A percentile compares a stretch with the other conserved stretches of the same genome.
Evolutionary conservation across 2,329 filamentous ascomycete genomes (phyloP).

Genomic region (Stagonosporopsis vannaccii): DNA sequence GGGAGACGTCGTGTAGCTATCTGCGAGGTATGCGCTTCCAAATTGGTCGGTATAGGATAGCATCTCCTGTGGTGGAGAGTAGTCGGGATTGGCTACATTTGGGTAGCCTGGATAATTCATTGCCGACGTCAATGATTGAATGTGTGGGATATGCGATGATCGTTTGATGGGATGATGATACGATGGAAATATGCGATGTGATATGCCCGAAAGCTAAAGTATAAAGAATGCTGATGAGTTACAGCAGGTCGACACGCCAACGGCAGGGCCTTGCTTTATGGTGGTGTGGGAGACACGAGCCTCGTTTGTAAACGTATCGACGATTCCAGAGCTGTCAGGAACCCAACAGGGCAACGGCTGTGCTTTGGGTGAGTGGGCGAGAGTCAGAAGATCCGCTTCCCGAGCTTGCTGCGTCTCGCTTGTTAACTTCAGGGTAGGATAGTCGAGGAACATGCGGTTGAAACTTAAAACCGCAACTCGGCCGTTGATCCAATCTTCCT

Average conservation of each 20-base stretch:
- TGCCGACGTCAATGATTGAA: constrained; percentile 4
- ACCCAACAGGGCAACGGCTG: constrained; percentile 24
- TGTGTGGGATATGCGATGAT: constrained; percentile 4
- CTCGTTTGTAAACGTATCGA: constrained; percentile 31
- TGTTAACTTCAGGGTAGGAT: constrained; percentile 28
- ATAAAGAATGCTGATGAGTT: background rate
- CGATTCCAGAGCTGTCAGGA: constrained; percentile 31
- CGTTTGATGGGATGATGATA: constrained; percentile 7
- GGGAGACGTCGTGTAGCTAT: constrained; percentile 31
- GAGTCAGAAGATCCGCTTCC: constrained; percentile 23
- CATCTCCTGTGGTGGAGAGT: constrained; percentile 32
- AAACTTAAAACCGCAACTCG: constrained; percentile 28
- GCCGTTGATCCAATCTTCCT: constrained; percentile 32
- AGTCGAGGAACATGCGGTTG: constrained; percentile 30
- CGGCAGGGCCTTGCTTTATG: constrained; percentile 16
- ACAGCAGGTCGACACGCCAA: background rate
- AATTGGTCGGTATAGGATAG: constrained; percentile 33
- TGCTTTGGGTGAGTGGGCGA: constrained; percentile 25
- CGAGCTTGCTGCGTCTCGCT: constrained; percentile 30
- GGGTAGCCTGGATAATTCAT: constrained; percentile 38
- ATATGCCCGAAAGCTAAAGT: constrained; percentile 12
- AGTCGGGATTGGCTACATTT: constrained; percentile 33
- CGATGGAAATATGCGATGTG: constrained; percentile 17
- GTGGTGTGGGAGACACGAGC: constrained; percentile 21
- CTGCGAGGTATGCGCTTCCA: constrained; percentile 35